Base-by-base conservation (phyloP, 257 asterid genomes). In the Cruciata laevipes region DNA sequence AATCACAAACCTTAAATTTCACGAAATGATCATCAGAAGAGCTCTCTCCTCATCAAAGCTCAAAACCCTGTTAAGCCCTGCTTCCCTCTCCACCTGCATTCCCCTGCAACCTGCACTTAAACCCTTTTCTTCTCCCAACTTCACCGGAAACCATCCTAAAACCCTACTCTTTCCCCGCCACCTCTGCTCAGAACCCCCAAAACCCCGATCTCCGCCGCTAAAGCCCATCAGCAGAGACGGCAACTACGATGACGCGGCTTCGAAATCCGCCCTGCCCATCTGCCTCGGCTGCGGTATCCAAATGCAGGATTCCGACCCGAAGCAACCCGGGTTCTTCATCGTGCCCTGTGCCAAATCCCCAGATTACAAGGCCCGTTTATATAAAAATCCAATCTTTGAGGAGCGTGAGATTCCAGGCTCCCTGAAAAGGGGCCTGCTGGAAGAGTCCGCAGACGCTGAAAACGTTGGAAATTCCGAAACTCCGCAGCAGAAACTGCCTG, bases 271-370 rank as follows among this genome's bases (percentile, higher is more conserved):
- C 67, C 71, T 74, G 74, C 75, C 72, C 70, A 65, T 93, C 69
- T 90, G 97, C 79, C 91, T 86, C 59, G 97, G 97, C 65, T 93
- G 97, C 68, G 97, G 96, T 38, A 87, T 88, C 35, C 82, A 78
- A 12, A 85, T 88, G 95, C 99, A 93, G 73, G 89, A 84, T 68
- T 52, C 71, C 70, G 96, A 90, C 74, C 72, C 82, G 52, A 83
- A 79, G 74, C 94, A 73, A 70, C 96, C 95, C 27, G 96, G 97
- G 68, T 80, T 67, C 71, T 88, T 77, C 73, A 60, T 71, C 14
- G 67, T 68, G 60, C 89, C 95, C 24, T 79, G 81, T 18, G 63
- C 35, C 12, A 86, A 85, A 78, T 68, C 76, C 13, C 76, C 72
- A 2, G 64, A 75, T 67, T 83, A 86, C 73, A 88, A 82, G 75